phyloP scores from a whole-genome alignment of 352 stramenopile species.

The Achlya hypogyna region DNA sequence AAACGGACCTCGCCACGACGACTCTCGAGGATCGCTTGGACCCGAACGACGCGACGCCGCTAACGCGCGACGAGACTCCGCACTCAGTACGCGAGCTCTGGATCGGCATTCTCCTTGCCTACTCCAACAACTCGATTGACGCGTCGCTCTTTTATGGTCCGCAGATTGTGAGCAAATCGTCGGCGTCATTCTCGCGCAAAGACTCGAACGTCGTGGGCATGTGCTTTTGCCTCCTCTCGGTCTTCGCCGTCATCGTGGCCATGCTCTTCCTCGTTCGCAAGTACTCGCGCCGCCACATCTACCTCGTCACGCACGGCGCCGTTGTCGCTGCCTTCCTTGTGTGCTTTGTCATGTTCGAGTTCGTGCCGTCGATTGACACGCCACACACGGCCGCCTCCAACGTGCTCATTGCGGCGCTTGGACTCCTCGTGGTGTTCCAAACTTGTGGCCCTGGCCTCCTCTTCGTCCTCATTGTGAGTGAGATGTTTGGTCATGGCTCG shows the following conservation, averaged over 20 bases:
- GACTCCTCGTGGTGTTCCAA: constrained; percentile 62
- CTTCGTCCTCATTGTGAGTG: constrained; percentile 78
- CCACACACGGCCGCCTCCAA: constrained; percentile 11
- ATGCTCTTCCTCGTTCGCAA: constrained; percentile 56
- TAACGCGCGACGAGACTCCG: too few species aligned
- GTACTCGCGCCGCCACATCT: constrained; percentile 56
- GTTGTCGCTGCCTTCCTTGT: constrained; percentile 60
- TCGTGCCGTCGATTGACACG: background rate
- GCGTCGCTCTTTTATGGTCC: constrained; percentile 82
- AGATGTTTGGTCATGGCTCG: constrained; percentile 74
- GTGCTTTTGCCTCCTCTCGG: constrained; percentile 54
- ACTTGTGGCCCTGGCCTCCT: constrained; percentile 66
- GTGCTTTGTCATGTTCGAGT: constrained; percentile 49
- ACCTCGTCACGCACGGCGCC: constrained; percentile 57
- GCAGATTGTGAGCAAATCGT: constrained; percentile 67
- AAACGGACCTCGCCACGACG: constrained; percentile 37
- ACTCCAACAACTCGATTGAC: constrained; percentile 84
- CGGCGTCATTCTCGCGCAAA: constrained; percentile 38
- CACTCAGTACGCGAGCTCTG: constrained; percentile 50
- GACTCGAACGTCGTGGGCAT: constrained; percentile 75
- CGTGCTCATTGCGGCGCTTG: constrained; percentile 33
- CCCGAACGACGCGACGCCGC: constrained; percentile 21
- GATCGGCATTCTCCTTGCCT: constrained; percentile 69
- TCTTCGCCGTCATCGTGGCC: constrained; percentile 56
- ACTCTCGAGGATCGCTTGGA: constrained; percentile 29